A percentile compares a stretch with the other conserved stretches of the same genome.
These are phyloP conservation scores for Madurella mycetomatis DNA, from an alignment of 2,329 filamentous ascomycete genomes.

Conservation along the genomic window DNA sequence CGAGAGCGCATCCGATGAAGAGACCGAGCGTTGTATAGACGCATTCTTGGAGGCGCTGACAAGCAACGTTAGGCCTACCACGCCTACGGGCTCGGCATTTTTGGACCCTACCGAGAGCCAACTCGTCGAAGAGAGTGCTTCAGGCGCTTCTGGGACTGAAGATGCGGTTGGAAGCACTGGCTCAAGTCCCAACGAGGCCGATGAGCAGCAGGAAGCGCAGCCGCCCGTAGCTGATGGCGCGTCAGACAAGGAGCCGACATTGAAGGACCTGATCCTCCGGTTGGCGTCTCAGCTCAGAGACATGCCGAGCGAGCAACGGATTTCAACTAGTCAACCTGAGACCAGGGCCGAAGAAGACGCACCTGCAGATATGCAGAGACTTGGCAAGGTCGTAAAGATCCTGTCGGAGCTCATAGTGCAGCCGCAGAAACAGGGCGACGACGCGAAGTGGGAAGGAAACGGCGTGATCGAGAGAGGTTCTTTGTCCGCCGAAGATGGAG, in stretches of 20 bases:
- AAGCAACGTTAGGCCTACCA: constrained; percentile 15
- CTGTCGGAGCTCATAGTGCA: constrained; percentile 45
- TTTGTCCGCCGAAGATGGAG: background rate
- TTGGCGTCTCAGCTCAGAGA: constrained; percentile 46
- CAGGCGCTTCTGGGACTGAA: background rate
- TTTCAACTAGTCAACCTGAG: constrained; percentile 1
- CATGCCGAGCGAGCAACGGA: constrained; percentile 16
- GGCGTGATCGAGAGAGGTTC: constrained; percentile 3
- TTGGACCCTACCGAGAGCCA: constrained; percentile 15
- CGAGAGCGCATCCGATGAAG: constrained; percentile 40
- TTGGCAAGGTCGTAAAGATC: constrained; percentile 49
- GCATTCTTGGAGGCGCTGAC: constrained; percentile 48
- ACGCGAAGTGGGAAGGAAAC: background rate
- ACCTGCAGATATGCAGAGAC: constrained; percentile 33
- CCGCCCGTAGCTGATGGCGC: constrained; percentile 7
- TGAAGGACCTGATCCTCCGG: constrained; percentile 50
- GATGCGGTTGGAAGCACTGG: background rate
- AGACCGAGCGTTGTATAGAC: constrained; percentile 47
- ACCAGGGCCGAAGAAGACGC: constrained; percentile 23
- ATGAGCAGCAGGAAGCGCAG: constrained; percentile 15
- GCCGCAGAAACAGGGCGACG: constrained; percentile 18
- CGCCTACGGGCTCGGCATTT: constrained; percentile 12
- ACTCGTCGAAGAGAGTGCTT: constrained; percentile 3
- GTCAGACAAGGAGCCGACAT: constrained; percentile 23
- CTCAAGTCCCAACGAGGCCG: background rate